Evolutionary conservation across 768 basidiomycete species (phyloP), one percentile per base, ranked within the genome.

Genomic region (Phylloporus arenicola): DNA sequence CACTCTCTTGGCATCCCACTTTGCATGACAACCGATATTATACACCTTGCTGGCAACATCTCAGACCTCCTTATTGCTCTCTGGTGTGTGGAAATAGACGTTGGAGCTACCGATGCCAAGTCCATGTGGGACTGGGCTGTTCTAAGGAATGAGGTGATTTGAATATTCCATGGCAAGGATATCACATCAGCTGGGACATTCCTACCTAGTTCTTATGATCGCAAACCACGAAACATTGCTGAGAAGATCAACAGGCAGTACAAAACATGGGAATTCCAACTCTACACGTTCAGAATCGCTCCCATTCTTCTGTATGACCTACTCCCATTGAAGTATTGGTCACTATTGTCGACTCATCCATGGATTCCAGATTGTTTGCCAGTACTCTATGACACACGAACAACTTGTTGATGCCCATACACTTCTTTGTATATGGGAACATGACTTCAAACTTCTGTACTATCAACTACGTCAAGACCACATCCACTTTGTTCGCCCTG

Each of bases 21-120:
- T 0, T 64, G 62, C 22, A 77, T 76, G 55, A 51, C 61, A 0
- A 60, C 67, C 1, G 75, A 79, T 50, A n/a, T 68, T 0, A 79
- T 79, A 75, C 73, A 77, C 52, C 59, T 72, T 0, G 45, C 45
- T 0, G 43, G 63, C 0, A 73, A 72, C 29, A 4, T 68, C 0
- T 44, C 53, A 0, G 63, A 70, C 5, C 59, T 64, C 1, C 25
- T 64, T 11, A 42, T 63, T 25, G 31, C 50, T 1, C 58, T 68
- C 2, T 67, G 64, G 60, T 53, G 54, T 4, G 60, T 60, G 1
- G 55, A 51, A 2, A 41, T 70, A 0, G 49, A 60, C 1, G 58
- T 24, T 9, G 40, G 19, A 2, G 6, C n/a, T 0, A 14, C n/a
- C 1, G 69, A 73, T 42, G 43, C 57, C 27, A 56, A 48, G 13